phyloP scores from a whole-genome alignment of 441 rosid species.

The Codiaeum variegatum region DNA sequence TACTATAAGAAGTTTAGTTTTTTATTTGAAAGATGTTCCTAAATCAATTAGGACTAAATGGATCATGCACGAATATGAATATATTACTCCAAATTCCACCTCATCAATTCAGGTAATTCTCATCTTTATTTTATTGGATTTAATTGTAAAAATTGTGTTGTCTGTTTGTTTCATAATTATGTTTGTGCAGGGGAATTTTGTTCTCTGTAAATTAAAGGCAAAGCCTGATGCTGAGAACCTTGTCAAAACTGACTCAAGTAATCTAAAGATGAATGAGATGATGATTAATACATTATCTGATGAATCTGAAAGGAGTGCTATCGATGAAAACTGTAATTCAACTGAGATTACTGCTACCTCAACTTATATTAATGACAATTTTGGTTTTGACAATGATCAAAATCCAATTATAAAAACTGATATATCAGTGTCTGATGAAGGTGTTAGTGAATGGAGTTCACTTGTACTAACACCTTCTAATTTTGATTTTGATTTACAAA shows the following conservation, averaged over 20 bases:
- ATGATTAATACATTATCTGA: too few relatives aligned
- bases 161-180: neutral
- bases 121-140: too few relatives aligned
- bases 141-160: neutral
- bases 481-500: neutral
- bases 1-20: constrained; percentile 15
- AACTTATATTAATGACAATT: neutral
- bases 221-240: neutral
- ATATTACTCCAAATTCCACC: neutral
- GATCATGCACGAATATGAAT: constrained; percentile 18
- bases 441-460: neutral
- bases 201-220: constrained; percentile 9
- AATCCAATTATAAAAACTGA: neutral
- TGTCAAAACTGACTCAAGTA: neutral
- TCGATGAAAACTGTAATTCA: neutral
- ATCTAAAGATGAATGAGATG: neutral
- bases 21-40: neutral
- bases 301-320: too few relatives aligned
- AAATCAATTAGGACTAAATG: constrained; percentile 8
- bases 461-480: neutral
- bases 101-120: neutral
- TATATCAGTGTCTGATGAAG: neutral
- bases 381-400: constrained; percentile 10
- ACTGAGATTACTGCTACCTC: neutral
- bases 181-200: constrained; percentile 15